These are phyloP conservation scores for Isatis lusitanica DNA, from an alignment of 441 rosid species.

Conservation along the genomic window DNA sequence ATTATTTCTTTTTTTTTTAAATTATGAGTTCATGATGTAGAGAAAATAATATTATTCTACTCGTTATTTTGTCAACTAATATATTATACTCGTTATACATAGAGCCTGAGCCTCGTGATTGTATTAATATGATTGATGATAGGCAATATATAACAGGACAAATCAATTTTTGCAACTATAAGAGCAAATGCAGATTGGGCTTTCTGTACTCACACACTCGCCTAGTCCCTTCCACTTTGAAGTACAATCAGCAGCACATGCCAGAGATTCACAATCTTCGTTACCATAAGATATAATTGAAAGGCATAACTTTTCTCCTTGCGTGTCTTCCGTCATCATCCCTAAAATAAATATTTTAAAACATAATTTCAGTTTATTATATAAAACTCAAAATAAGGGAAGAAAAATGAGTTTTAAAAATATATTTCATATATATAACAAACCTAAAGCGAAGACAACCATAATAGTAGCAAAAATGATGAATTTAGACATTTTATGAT, in stretches of 20 bases:
- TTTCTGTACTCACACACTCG: background rate
- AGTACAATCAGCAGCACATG: background rate
- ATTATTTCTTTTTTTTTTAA: no score
- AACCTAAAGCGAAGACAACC: background rate
- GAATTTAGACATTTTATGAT: background rate
- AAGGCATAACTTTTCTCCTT: conserved; percentile 1
- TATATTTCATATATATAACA: background rate
- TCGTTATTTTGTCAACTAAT: no score
- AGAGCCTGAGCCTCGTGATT: no score
- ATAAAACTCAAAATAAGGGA: background rate
- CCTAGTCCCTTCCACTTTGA: background rate
- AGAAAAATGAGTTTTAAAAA: background rate
- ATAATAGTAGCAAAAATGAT: background rate
- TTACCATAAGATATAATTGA: background rate
- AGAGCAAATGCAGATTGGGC: background rate
- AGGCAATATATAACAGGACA: no score
- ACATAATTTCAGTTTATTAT: background rate
- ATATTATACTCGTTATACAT: no score
- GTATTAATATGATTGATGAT: no score
- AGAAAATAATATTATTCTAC: no score
- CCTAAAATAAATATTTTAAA: background rate
- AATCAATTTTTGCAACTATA: background rate
- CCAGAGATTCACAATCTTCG: conserved; percentile 14
- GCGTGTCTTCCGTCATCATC: background rate
- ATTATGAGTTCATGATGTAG: no score